Evolutionary conservation across 2,329 filamentous ascomycete genomes (phyloP).

Genomic region (Xylaria sp.): DNA sequence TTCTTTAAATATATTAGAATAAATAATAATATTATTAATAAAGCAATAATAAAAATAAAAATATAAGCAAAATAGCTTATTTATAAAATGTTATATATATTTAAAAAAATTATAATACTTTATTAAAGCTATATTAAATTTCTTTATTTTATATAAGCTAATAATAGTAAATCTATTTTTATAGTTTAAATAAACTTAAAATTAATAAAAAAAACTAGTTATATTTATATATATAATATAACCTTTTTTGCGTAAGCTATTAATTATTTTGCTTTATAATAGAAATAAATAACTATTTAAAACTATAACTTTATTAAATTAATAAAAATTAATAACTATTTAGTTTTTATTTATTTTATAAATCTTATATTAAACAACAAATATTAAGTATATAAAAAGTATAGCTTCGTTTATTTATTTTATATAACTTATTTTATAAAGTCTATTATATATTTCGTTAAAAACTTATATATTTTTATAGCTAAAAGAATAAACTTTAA

Average conservation of each 20-base stretch:
- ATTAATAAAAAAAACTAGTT: background rate
- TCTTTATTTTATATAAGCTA: background rate
- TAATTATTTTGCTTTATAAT: slow-evolving; percentile 1
- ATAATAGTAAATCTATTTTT: slow-evolving; percentile 8
- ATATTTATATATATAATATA: background rate
- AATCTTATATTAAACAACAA: background rate
- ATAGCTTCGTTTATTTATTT: background rate
- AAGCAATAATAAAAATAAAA: background rate
- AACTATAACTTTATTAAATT: background rate
- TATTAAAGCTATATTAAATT: background rate
- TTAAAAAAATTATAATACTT: background rate
- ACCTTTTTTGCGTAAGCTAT: background rate
- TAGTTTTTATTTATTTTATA: background rate
- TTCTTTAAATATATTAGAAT: background rate
- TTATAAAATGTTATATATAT: slow-evolving; percentile 12
- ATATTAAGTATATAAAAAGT: background rate
- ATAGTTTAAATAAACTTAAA: slow-evolving; percentile 7
- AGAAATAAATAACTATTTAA: slow-evolving; percentile 1
- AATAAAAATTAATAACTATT: background rate
- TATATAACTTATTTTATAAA: background rate
- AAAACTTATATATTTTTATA: background rate
- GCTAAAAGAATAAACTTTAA: background rate
- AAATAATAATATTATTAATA: slow-evolving; percentile 13
- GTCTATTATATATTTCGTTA: background rate
- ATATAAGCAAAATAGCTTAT: background rate